phyloP scores from a whole-genome alignment of 1,284 basidiomycete species.

The Leccinum holopus region DNA sequence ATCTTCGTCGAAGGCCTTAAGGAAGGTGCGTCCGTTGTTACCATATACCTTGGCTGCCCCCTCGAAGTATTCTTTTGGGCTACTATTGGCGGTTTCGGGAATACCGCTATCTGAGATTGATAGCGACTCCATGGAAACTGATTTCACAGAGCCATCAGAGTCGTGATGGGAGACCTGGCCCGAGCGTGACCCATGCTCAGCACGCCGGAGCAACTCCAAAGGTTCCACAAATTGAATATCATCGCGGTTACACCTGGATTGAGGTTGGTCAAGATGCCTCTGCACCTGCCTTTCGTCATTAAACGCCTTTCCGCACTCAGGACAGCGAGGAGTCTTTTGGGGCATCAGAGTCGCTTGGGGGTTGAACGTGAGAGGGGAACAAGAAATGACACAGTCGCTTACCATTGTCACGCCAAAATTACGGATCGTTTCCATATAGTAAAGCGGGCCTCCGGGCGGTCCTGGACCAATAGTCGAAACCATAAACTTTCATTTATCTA shows the following conservation, averaged over 20 bases:
- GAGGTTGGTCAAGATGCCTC: neutral
- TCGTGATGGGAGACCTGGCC: neutral
- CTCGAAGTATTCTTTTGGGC: neutral
- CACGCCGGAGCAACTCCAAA: neutral
- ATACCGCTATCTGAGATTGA: neutral
- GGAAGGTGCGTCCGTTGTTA: neutral
- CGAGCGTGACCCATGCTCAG: neutral
- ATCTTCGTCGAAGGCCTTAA: neutral
- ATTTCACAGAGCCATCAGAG: neutral
- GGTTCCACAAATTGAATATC: neutral
- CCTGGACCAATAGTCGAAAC: too few species aligned
- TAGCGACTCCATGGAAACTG: neutral
- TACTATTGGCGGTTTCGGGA: neutral
- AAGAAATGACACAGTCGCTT: too few species aligned
- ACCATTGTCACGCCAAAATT: too few species aligned
- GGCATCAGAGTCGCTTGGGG: too few species aligned
- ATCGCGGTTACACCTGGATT: neutral
- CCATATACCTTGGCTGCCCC: neutral
- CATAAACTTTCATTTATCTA: too few species aligned
- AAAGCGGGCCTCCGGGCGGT: too few species aligned
- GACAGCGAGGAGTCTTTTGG: neutral
- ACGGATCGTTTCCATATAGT: too few species aligned
- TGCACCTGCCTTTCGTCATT: neutral
- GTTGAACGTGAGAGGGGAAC: too few species aligned
- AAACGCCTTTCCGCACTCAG: neutral